Evolutionary conservation across 2,329 filamentous ascomycete species (phyloP), one percentile per base, ranked within the genome.

Genomic region (Penicillium sp.): DNA sequence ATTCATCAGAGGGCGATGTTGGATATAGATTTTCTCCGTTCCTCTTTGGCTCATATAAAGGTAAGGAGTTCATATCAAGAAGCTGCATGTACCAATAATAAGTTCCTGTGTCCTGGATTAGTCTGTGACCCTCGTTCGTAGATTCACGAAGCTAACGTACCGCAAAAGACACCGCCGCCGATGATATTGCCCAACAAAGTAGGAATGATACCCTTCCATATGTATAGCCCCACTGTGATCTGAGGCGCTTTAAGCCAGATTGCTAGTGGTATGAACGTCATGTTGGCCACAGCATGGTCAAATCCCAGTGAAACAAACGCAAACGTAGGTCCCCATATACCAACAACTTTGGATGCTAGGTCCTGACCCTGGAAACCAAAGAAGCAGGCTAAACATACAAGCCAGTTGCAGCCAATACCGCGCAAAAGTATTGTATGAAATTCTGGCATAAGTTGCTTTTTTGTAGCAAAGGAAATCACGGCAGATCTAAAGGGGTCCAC

Each of bases 271-370:
- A 80, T 73, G 50, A 81, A 80, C 34, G 79, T 81, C 81, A 83
- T 83, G 57, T 84, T 84, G 22, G 81, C 81, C 14, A 84, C 75
- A 42, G 83, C 81, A 69, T 85, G 83, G 54, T 85, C 82, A 2
- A 83, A 74, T 0, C 77, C 79, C 0, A 83, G 70, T 1, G 76
- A 76, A 0, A 84, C 81, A 58, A 84, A 85, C 1, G 78, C 78
- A 52, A 82, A 81, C 3, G 79, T 81, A 0, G 82, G 83, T 64
- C 77, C 81, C 82, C 83, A 85, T 60, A 85, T 81, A 1, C 78
- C 79, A 10, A 81, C 68, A 1, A 85, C 75, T 61, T 85, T 85
- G 9, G 78, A 81, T 16, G 74, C 71, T 11, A 83, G 67, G 50
- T 84, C 81, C 2, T 79, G 75, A 5, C 78, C 79, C 52, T 80